These are phyloP conservation scores for Datura wrightii DNA, from an alignment of 257 asterid genomes.

Conservation along the genomic window DNA sequence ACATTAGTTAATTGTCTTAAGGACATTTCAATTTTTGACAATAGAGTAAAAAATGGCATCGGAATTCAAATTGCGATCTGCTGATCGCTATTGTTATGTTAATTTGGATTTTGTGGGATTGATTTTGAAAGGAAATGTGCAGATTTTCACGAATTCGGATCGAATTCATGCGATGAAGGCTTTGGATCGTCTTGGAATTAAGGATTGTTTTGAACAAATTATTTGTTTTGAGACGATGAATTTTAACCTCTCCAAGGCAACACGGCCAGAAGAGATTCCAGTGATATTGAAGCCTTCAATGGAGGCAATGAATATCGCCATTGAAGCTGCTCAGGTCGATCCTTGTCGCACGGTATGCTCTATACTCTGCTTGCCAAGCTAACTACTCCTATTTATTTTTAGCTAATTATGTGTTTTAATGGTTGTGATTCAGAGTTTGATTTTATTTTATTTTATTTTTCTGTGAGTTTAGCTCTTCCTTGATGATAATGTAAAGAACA, in stretches of 20 bases:
- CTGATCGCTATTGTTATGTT: background rate
- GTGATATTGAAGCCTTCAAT: conserved; percentile 80
- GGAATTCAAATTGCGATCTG: background rate
- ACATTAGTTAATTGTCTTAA: background rate
- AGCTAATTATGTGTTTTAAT: background rate
- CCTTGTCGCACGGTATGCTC: conserved; percentile 81
- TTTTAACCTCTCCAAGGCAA: conserved; percentile 51
- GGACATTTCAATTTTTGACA: background rate
- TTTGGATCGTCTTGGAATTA: conserved; percentile 71
- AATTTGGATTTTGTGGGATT: background rate
- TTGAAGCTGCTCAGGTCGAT: conserved; percentile 66
- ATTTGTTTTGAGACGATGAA: conserved; percentile 93
- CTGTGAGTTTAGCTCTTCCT: conserved; percentile 66
- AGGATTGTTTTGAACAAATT: conserved; percentile 75
- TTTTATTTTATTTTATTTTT: background rate
- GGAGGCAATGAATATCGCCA: conserved; percentile 73
- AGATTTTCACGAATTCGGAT: conserved; percentile 91
- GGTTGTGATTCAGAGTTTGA: background rate
- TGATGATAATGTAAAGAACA: conserved; percentile 71
- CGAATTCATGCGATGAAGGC: conserved; percentile 67
- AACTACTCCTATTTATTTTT: background rate
- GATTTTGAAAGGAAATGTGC: conserved; percentile 27
- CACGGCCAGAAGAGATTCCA: conserved; percentile 62
- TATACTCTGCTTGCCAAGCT: background rate
- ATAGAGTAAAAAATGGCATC: no score